Conservation (phyloP, 1,284 basidiomycete genomes). For the Naganishia albida region DNA sequence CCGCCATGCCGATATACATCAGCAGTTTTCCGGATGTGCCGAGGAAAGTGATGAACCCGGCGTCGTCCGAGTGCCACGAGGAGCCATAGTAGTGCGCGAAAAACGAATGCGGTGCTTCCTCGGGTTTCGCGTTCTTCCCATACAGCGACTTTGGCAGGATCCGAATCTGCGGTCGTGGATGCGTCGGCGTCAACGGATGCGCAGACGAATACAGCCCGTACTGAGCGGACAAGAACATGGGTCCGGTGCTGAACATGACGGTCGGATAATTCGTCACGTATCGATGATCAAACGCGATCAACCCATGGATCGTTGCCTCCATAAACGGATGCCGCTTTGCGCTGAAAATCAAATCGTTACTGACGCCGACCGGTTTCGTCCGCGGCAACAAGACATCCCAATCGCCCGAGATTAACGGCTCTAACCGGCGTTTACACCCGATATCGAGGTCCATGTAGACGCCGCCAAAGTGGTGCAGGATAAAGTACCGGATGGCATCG, state of each 20-base stretch:
- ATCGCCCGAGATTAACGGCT: constrained; percentile 71
- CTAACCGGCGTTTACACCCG: constrained; percentile 85
- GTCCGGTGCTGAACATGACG: constrained; percentile 97
- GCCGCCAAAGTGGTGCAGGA: constrained; percentile 92
- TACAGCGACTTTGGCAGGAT: constrained; percentile 91
- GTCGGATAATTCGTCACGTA: constrained; percentile 97
- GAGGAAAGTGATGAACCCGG: constrained; percentile 87
- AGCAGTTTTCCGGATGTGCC: constrained; percentile 79
- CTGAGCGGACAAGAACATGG: constrained; percentile 88
- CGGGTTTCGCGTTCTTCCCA: constrained; percentile 88
- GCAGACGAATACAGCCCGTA: constrained; percentile 77
- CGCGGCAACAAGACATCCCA: constrained; percentile 89
- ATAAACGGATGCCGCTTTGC: constrained; percentile 85
- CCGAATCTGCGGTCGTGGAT: constrained; percentile 70
- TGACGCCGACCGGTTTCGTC: constrained; percentile 91
- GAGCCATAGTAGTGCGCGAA: constrained; percentile 95
- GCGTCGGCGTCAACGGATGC: constrained; percentile 62
- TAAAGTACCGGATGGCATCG: constrained; percentile 88
- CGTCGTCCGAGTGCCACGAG: constrained; percentile 94
- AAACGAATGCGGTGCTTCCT: constrained; percentile 85
- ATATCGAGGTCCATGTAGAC: constrained; percentile 97
- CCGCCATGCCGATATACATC: constrained; percentile 74
- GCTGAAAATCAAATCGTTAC: constrained; percentile 95
- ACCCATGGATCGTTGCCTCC: constrained; percentile 86
- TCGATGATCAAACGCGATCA: constrained; percentile 88